Evolutionary conservation across 2,329 filamentous ascomycete genomes (phyloP), one percentile per base, ranked within the genome.

Genomic region (Chaetomiaceae sp.): DNA sequence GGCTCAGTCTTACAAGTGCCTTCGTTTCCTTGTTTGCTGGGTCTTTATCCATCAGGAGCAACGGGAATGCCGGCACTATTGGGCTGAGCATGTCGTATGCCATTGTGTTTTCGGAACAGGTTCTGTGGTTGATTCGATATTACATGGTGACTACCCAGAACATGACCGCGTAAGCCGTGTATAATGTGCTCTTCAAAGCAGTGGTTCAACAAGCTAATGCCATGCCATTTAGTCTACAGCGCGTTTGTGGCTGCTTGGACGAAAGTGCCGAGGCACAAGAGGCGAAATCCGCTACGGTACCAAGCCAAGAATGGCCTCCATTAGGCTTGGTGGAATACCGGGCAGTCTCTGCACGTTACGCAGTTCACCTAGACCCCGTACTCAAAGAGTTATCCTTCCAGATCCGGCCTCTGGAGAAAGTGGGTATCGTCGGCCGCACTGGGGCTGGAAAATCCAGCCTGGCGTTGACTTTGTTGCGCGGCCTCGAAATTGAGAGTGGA

Each of bases 321-420:
- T 37, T 42, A 34, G 58, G 58, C 33, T 27, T 29, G 42, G 46
- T 60, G 23, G 29, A 48, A 29, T 56, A 53, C 38, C 51, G 52
- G 4, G 47, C 51, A 41, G 34, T 59, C 25, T 51, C 54, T 9
- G 54, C 55, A 4, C 48, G 56, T 21, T 60, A 62, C 40, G 51
- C 51, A 32, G 34, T 36, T 9, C 51, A 61, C 30, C 47, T 55
- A 11, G 50, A 56, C 14, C 54, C 59, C 21, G 58, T 57, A 18
- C 54, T 61, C 10, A 47, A n/a, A n/a, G 20, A 34, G 18, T n/a
- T 49, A 4, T 41, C 36, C 18, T 25, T 49, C 9, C 27, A 41
- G 4, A 20, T 49, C 36, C 34, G 10, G 10, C 11, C 46, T 8
- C 9, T 7, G 11, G 36, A 49, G 36, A 25, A 37, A 4, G 9